Evolutionary conservation across 2,329 filamentous ascomycete genomes (phyloP), one percentile per base, ranked within the genome.

Genomic region (Incumbomyces delicatus): DNA sequence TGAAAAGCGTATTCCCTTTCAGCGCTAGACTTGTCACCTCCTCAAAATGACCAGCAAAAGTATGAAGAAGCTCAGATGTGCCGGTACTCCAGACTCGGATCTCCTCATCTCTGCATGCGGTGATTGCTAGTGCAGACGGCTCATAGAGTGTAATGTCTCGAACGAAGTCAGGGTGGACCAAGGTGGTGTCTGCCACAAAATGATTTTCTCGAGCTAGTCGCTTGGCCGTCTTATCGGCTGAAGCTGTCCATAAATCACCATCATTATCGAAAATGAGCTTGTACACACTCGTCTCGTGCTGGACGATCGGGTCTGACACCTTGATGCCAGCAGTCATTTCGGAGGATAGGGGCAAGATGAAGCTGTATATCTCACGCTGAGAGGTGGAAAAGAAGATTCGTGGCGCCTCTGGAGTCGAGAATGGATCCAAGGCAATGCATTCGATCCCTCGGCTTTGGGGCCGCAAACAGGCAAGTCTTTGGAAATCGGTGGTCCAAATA

Each of bases 231-330:
- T 87, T 92, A 63, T 98, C 92, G 3, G 87, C 88, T 50, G 87
- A 95, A 5, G 89, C 85, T 6, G 90, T 95, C 88, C 88, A 96
- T 12, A 95, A 68, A 57, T 95, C 86, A 29, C 76, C 80, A 39
- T 80, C 77, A 3, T 66, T 65, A 53, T 88, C 83, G 57, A 94
- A 94, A 16, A 77, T 69, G 12, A 96, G 68, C 53, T 77, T 81
- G 66, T 95, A 94, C 8, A 98, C 80, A 54, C 85, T 92, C 1
- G 92, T 98, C 56, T 95, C 87, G 64, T 98, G 92, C 52, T 83
- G 83, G 39, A 83, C 66, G 42, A 95, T 81, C 1, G 76, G 59
- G 65, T 41, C 32, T 3, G 55, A 54, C 22, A 58, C 32, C 81
- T 67, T 50, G 77, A 76, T 59, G 78, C 80, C 62, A 44, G n/a